Percentiles rank a stretch among this genome's conserved stretches.
phyloP scores from a whole-genome alignment of 1,284 basidiomycete genomes.

The Exobasidium cylindrosporum region DNA sequence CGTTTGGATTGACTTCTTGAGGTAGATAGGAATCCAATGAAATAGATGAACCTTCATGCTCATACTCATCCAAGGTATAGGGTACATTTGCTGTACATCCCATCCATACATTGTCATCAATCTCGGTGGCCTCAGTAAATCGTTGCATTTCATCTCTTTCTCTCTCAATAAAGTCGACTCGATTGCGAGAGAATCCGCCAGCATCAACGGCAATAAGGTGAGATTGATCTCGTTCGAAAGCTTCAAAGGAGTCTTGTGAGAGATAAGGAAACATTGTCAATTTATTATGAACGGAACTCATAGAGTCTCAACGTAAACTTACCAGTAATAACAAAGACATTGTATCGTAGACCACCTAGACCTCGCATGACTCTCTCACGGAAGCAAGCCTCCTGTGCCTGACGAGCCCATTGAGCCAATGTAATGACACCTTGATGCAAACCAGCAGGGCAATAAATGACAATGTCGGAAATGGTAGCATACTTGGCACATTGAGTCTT shows the following conservation, averaged over 20 bases:
- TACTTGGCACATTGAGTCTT: constrained; percentile 66
- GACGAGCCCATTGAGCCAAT: constrained; percentile 40
- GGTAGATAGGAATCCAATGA: constrained; percentile 15
- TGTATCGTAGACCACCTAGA: constrained; percentile 68
- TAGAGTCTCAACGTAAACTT: constrained; percentile 48
- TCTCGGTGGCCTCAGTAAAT: constrained; percentile 78
- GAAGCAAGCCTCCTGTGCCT: constrained; percentile 44
- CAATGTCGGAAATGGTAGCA: constrained; percentile 80
- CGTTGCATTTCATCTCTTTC: constrained; percentile 87
- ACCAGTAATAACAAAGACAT: constrained; percentile 80
- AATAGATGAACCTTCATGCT: constrained; percentile 23
- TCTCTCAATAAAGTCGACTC: constrained; percentile 60
- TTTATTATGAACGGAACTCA: not conserved
- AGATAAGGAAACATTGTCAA: constrained; percentile 2
- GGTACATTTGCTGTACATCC: constrained; percentile 40
- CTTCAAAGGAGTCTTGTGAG: constrained; percentile 60
- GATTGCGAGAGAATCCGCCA: constrained; percentile 57
- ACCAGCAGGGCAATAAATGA: constrained; percentile 66
- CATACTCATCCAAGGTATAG: constrained; percentile 16
- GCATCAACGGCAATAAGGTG: constrained; percentile 61
- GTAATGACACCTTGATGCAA: constrained; percentile 35
- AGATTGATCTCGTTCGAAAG: constrained; percentile 59
- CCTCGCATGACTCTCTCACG: constrained; percentile 60
- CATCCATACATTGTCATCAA: constrained; percentile 63
- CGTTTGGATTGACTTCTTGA: constrained; percentile 64